These are phyloP conservation scores for Pilatotrama ljubarskyi DNA, from an alignment of 768 basidiomycete genomes.

Conservation along the genomic window DNA sequence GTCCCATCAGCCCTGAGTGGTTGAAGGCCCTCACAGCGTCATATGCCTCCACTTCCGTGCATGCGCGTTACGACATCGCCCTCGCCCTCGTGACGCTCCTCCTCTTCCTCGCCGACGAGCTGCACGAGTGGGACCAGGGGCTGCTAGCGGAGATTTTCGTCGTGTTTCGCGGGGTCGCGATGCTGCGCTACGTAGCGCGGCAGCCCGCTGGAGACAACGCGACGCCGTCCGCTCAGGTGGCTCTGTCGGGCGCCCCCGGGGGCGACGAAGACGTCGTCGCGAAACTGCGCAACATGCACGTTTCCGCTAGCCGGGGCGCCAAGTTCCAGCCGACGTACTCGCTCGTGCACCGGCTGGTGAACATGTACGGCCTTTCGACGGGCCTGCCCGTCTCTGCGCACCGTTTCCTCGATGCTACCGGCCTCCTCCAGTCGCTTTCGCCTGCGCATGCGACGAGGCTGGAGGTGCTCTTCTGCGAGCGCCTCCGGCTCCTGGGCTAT, in stretches of 20 bases:
- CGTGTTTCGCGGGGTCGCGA: constrained; percentile 75
- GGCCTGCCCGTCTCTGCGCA: constrained; percentile 64
- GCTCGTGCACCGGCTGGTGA: constrained; percentile 61
- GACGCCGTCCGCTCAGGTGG: constrained; percentile 30
- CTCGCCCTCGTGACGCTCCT: constrained; percentile 64
- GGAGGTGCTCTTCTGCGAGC: constrained; percentile 75
- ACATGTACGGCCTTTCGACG: constrained; percentile 48
- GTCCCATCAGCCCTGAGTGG: constrained; percentile 59
- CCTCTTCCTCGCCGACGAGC: constrained; percentile 67
- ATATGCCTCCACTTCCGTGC: constrained; percentile 61
- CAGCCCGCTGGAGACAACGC: constrained; percentile 54
- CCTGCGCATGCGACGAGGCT: constrained; percentile 65
- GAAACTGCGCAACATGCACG: constrained; percentile 73
- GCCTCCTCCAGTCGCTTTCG: constrained; percentile 66
- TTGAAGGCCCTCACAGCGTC: constrained; percentile 58
- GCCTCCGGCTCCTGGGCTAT: constrained; percentile 64
- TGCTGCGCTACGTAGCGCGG: constrained; percentile 60
- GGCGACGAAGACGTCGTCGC: constrained; percentile 61
- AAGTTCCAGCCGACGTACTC: constrained; percentile 57
- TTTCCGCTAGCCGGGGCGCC: constrained; percentile 34
- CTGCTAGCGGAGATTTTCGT: constrained; percentile 74
- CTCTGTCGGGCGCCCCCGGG: constrained; percentile 31
- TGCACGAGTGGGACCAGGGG: constrained; percentile 63
- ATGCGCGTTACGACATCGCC: constrained; percentile 76
- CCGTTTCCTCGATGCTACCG: constrained; percentile 65